A percentile compares a stretch with the other conserved stretches of the same genome.
phyloP scores from a whole-genome alignment of 2,329 filamentous ascomycete genomes.

The Scorias spongiosa region DNA sequence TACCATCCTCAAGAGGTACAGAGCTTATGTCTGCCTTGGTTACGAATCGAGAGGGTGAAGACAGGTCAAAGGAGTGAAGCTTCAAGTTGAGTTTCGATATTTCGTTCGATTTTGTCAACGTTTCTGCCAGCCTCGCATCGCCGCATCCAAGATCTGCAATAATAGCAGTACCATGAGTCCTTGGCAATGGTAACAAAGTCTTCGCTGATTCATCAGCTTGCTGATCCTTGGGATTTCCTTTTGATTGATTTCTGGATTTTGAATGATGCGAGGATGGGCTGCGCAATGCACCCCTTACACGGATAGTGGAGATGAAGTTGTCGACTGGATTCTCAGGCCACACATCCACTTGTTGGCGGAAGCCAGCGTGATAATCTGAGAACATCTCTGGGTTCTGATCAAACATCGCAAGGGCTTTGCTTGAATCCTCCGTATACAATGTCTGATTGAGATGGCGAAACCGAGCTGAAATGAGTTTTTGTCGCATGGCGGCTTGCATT shows the following conservation, averaged over 20 bases:
- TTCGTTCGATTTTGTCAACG: conserved; percentile 41
- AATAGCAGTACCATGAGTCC: conserved; percentile 55
- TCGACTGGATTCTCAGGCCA: conserved; percentile 97
- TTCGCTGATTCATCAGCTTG: conserved; percentile 6
- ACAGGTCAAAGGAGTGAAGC: conserved; percentile 75
- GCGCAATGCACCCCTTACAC: conserved; percentile 45
- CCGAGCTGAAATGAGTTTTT: conserved; percentile 84
- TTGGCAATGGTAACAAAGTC: conserved; percentile 43
- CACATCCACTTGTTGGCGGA: conserved; percentile 83
- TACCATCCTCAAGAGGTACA: conserved; percentile 59
- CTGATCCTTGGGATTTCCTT: conserved; percentile 25
- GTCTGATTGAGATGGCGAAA: conserved; percentile 97
- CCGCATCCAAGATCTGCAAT: conserved; percentile 91
- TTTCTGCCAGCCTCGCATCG: conserved; percentile 65
- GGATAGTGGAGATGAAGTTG: conserved; percentile 60
- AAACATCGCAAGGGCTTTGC: conserved; percentile 71
- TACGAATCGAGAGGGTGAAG: conserved; percentile 59
- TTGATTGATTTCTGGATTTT: conserved; percentile 17
- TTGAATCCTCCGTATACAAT: conserved; percentile 81
- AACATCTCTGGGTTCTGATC: conserved; percentile 81
- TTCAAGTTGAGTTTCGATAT: conserved; percentile 54
- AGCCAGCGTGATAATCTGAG: conserved; percentile 88
- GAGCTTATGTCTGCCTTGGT: conserved; percentile 80
- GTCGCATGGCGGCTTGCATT: conserved; percentile 83
- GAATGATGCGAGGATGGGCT: conserved; percentile 7